Evolutionary conservation across 345 rosid species (phyloP).

Genomic region (Nasturtium officinale): DNA sequence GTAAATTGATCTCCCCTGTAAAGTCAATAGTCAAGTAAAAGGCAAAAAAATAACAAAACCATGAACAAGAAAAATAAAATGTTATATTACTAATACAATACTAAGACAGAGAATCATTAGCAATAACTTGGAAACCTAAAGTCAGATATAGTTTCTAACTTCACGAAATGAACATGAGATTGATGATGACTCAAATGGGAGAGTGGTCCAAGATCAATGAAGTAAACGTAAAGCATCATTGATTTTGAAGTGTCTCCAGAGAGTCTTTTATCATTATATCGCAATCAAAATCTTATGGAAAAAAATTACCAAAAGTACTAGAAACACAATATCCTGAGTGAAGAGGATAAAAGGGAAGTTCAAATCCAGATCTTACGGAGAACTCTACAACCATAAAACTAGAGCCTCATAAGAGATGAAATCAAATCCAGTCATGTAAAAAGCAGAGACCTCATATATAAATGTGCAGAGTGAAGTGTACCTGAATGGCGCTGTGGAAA

Average conservation of each 20-base stretch:
- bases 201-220: neutral
- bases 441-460: neutral
- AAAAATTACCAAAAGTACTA: neutral
- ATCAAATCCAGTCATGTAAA: slow-evolving; percentile 1
- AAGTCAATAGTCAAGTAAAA: neutral
- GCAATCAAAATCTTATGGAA: neutral
- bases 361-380: neutral
- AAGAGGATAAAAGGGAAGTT: neutral
- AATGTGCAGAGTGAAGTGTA: slow-evolving; percentile 13
- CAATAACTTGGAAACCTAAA: neutral
- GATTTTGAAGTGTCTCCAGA: neutral
- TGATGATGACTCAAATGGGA: neutral
- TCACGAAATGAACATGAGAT: too few species aligned
- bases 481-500: slow-evolving; percentile 97
- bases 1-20: slow-evolving; percentile 16
- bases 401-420: too few species aligned
- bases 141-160: neutral
- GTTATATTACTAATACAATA: neutral
- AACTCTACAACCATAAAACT: neutral
- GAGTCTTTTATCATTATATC: neutral
- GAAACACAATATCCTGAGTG: neutral
- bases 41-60: neutral
- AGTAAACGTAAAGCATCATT: slow-evolving; percentile 16
- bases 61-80: neutral
- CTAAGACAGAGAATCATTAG: neutral